A percentile compares a stretch with the other conserved stretches of the same genome.
Conservation (phyloP, 1,284 basidiomycete genomes). For the Ustilago loliicola region DNA sequence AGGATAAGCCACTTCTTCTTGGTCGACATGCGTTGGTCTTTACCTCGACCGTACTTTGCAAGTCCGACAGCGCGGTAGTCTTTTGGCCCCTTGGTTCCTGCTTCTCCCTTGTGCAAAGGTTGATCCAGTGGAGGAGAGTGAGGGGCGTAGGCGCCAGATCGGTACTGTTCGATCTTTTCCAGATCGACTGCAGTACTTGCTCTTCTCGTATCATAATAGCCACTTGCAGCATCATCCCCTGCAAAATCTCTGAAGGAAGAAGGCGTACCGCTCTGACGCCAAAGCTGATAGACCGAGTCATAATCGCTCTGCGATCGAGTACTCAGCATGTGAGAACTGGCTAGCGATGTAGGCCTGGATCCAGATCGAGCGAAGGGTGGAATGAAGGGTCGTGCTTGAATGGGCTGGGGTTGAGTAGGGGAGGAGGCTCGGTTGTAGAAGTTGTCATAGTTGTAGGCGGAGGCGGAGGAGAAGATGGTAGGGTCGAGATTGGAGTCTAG, state of each 20-base stretch:
- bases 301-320: constrained; percentile 48
- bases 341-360: constrained; percentile 25
- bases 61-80: constrained; percentile 51
- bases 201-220: constrained; percentile 15
- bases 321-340: constrained; percentile 51
- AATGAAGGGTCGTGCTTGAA: constrained; percentile 28
- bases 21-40: constrained; percentile 38
- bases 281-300: constrained; percentile 57
- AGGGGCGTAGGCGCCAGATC: constrained; percentile 12
- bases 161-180: constrained; percentile 46
- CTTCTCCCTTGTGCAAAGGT: constrained; percentile 28
- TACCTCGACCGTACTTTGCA: constrained; percentile 44
- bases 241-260: constrained; percentile 27
- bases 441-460: constrained; percentile 15
- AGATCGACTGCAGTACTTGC: constrained; percentile 19
- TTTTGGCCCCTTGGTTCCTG: constrained; percentile 36
- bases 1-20: constrained; percentile 51
- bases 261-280: constrained; percentile 36
- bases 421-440: constrained; percentile 6
- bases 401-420: constrained; percentile 8
- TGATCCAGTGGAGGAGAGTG: constrained; percentile 3
- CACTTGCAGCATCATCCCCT: constrained; percentile 18
- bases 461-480: constrained; percentile 13
- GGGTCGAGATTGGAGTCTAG: not conserved
- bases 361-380: constrained; percentile 24